phyloP scores from a whole-genome alignment of 139 green algal species.

The Chlorella sp. region DNA sequence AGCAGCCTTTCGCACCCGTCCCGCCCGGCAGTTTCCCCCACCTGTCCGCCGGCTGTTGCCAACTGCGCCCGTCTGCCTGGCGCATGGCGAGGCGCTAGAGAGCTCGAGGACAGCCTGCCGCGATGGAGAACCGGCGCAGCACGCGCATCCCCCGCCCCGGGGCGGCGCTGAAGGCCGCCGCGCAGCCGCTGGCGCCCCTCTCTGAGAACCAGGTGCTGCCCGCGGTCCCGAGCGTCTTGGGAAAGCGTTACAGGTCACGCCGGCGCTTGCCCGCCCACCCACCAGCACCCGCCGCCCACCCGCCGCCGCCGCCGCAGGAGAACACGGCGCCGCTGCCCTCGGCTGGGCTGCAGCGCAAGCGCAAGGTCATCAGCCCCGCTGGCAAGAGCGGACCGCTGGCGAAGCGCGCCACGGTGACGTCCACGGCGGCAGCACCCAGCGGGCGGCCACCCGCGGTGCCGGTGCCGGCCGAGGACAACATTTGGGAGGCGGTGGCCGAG shows the following conservation, averaged over 20 bases:
- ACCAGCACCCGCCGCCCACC: background rate
- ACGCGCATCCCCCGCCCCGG: conserved; percentile 27
- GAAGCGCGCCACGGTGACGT: background rate
- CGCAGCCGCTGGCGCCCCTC: conserved; percentile 15
- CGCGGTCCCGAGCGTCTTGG: too few species aligned
- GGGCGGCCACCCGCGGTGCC: background rate
- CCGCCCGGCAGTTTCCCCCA: too few species aligned
- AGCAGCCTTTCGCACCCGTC: too few species aligned
- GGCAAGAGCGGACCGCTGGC: conserved; percentile 25
- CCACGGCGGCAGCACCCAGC: background rate
- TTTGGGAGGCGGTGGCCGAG: conserved; percentile 45
- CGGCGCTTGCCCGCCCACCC: background rate
- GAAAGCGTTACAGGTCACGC: too few species aligned
- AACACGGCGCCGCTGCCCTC: background rate
- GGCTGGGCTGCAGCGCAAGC: background rate
- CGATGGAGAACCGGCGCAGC: conserved; percentile 14
- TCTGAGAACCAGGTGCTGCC: conserved; percentile 9
- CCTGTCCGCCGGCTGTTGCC: too few species aligned
- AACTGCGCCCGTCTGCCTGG: too few species aligned
- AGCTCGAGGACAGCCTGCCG: too few species aligned
- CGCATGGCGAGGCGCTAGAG: too few species aligned
- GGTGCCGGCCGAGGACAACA: conserved; percentile 6
- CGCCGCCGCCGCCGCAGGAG: conserved; percentile 26
- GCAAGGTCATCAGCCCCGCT: conserved; percentile 3
- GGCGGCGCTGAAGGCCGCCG: background rate